Percentiles rank a stretch among this genome's conserved stretches.
Evolutionary conservation across 352 stramenopile genomes (phyloP).

Genomic region (Pythium scleroteichum): DNA sequence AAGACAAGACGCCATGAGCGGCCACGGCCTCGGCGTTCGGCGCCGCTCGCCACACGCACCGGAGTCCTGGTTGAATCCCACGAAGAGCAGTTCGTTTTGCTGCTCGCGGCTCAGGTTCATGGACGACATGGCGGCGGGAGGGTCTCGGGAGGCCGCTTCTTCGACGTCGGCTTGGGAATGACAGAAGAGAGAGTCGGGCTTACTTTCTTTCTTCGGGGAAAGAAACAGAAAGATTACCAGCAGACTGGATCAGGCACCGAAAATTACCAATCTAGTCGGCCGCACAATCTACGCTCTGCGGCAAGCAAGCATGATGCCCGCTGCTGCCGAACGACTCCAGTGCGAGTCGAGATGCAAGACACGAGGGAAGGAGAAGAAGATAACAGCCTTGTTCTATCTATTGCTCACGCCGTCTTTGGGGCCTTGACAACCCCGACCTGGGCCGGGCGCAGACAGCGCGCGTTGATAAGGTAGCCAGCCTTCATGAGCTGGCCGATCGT

Average conservation of each 20-base stretch:
- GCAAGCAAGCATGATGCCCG: too few relatives aligned
- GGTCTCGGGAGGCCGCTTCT: too few relatives aligned
- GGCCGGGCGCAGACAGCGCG: conserved; percentile 94
- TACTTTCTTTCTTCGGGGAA: too few relatives aligned
- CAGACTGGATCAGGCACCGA: too few relatives aligned
- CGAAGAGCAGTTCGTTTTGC: conserved; percentile 93
- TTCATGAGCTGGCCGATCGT: conserved; percentile 98
- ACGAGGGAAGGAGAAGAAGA: too few relatives aligned
- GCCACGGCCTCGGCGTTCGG: background rate
- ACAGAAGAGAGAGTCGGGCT: too few relatives aligned
- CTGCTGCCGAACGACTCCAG: too few relatives aligned
- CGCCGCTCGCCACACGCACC: conserved; percentile 39
- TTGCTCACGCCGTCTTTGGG: conserved; percentile 24
- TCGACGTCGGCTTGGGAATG: too few relatives aligned
- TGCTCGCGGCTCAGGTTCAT: conserved; percentile 89
- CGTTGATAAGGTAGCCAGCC: conserved; percentile 95
- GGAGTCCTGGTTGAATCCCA: conserved; percentile 95
- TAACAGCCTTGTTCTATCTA: conserved; percentile 28
- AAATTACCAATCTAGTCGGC: too few relatives aligned
- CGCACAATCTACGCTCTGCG: too few relatives aligned
- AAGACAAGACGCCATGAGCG: background rate
- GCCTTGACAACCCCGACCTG: conserved; percentile 93
- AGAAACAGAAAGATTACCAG: too few relatives aligned
- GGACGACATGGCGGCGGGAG: conserved; percentile 27
- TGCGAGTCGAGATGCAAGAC: too few relatives aligned